Conservation (phyloP, 1,284 basidiomycete species). For the Ganoderma lingzhi region DNA sequence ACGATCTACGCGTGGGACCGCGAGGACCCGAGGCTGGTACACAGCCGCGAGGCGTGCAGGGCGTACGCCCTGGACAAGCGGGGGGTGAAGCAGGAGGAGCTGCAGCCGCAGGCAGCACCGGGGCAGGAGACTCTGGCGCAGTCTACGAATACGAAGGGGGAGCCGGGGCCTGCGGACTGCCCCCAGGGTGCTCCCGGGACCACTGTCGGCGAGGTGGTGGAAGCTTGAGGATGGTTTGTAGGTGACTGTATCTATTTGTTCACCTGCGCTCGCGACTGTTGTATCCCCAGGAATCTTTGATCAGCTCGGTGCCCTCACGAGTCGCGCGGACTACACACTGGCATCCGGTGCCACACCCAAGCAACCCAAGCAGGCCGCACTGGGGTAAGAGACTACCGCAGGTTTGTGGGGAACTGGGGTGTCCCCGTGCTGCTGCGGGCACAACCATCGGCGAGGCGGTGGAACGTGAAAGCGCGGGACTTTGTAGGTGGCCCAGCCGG, state of each 20-base stretch:
- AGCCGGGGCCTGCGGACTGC: constrained; percentile 9
- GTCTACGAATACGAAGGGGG: constrained; percentile 27
- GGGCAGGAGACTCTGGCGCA: constrained; percentile 60
- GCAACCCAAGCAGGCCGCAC: too few relatives aligned
- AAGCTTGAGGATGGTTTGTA: constrained; percentile 4
- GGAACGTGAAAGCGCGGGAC: too few relatives aligned
- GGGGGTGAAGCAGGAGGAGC: constrained; percentile 62
- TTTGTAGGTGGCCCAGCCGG: not conserved
- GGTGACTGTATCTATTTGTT: not conserved
- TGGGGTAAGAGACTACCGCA: too few relatives aligned
- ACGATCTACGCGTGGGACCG: constrained; percentile 61
- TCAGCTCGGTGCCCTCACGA: too few relatives aligned
- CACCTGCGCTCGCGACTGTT: too few relatives aligned
- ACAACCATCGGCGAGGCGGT: too few relatives aligned
- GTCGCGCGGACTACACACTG: too few relatives aligned
- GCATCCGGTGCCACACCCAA: too few relatives aligned
- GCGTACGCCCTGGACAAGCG: constrained; percentile 66
- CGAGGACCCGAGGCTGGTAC: constrained; percentile 63
- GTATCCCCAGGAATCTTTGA: too few relatives aligned
- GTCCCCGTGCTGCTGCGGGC: too few relatives aligned
- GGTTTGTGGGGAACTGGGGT: too few relatives aligned
- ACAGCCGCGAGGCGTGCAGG: constrained; percentile 70
- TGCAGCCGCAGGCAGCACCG: constrained; percentile 64
- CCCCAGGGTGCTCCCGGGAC: not conserved
- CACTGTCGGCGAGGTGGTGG: constrained; percentile 5